Conservation (phyloP, 495 filamentous ascomycete genomes). For the Venustampulla echinocandica region DNA sequence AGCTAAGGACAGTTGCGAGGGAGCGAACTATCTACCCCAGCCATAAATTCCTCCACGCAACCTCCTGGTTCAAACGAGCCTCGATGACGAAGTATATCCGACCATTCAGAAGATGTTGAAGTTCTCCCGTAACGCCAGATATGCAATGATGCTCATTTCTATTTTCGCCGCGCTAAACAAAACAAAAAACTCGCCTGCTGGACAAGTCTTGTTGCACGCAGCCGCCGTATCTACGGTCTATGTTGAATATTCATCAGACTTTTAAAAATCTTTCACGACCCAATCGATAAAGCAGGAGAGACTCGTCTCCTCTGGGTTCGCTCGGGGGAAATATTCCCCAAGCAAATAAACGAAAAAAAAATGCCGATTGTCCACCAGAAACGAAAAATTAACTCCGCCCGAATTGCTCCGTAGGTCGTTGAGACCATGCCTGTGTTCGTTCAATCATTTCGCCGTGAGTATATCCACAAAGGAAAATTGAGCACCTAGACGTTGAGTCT, state of each 20-base stretch:
- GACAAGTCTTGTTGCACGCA: background rate
- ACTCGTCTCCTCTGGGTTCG: too few species aligned
- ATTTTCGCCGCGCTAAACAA: constrained; percentile 9
- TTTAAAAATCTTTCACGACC: constrained; percentile 6
- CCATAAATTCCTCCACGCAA: too few species aligned
- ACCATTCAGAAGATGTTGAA: constrained; percentile 26
- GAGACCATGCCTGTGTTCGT: constrained; percentile 24
- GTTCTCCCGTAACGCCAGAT: constrained; percentile 27
- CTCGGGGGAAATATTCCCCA: background rate
- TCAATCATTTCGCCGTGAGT: constrained; percentile 27
- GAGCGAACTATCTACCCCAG: too few species aligned
- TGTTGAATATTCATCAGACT: constrained; percentile 28
- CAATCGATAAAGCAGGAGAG: too few species aligned
- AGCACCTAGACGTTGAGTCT: constrained; percentile 36
- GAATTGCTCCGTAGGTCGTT: constrained; percentile 21
- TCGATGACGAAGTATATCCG: background rate
- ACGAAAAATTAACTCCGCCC: constrained; percentile 15
- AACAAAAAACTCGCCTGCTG: too few species aligned
- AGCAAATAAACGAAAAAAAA: background rate
- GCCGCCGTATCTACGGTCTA: constrained; percentile 28
- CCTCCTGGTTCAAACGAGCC: too few species aligned
- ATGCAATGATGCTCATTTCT: constrained; percentile 22
- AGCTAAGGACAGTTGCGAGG: too few species aligned
- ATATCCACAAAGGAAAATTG: constrained; percentile 23
- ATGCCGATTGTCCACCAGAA: background rate